phyloP scores from a whole-genome alignment of 2,329 filamentous ascomycete genomes.

The Ceratocystis alfenasii region DNA sequence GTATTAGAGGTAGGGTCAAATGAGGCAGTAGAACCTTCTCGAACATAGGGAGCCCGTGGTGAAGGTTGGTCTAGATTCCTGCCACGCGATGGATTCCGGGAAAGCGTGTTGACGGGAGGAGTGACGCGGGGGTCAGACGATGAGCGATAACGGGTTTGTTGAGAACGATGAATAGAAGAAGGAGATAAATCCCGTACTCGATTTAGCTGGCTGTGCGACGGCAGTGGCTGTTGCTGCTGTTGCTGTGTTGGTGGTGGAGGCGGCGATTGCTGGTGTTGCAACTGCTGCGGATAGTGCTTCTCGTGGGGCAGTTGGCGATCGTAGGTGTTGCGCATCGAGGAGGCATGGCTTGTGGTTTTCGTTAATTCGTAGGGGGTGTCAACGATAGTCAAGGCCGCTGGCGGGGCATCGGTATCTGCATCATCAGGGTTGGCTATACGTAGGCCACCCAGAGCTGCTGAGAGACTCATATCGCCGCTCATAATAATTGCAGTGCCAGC shows the following conservation, averaged over 20 bases:
- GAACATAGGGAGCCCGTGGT: slow-evolving; percentile 18
- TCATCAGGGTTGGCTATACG: slow-evolving; percentile 95
- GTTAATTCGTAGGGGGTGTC: slow-evolving; percentile 9
- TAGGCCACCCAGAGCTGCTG: slow-evolving; percentile 81
- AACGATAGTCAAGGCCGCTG: slow-evolving; percentile 16
- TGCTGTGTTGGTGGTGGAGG: too few relatives aligned
- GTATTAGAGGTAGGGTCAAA: slow-evolving; percentile 14
- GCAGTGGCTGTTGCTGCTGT: slow-evolving; percentile 17
- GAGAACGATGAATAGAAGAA: slow-evolving; percentile 11
- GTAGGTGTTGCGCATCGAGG: slow-evolving; percentile 22
- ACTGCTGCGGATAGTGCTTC: neutral
- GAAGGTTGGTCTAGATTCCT: slow-evolving; percentile 15
- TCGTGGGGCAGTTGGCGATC: slow-evolving; percentile 2
- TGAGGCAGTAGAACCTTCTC: slow-evolving; percentile 20
- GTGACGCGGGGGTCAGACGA: slow-evolving; percentile 20
- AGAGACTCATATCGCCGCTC: slow-evolving; percentile 87
- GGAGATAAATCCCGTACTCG: slow-evolving; percentile 21
- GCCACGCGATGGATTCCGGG: slow-evolving; percentile 21
- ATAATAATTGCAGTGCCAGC: slow-evolving; percentile 37
- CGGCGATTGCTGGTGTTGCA: slow-evolving; percentile 18
- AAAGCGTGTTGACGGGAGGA: slow-evolving; percentile 11
- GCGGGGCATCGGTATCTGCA: slow-evolving; percentile 31
- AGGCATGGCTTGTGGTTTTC: slow-evolving; percentile 22
- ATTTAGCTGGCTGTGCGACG: slow-evolving; percentile 20
- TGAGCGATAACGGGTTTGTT: slow-evolving; percentile 20